A percentile compares a stretch with the other conserved stretches of the same genome.
These are phyloP conservation scores for Abrus precatorius DNA, from an alignment of 306 rosid genomes.

Conservation along the genomic window DNA sequence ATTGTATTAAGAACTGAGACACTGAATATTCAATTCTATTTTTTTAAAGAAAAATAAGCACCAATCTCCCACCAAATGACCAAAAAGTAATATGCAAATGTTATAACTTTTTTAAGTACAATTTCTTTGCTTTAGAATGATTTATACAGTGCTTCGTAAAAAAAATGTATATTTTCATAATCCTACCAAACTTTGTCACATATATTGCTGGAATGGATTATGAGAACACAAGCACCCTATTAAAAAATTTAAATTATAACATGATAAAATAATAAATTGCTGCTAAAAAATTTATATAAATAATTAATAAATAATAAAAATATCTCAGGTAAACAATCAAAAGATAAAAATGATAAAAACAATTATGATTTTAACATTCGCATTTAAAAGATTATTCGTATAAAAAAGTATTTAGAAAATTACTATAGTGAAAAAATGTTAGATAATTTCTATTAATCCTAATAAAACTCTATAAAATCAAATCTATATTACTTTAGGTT, in stretches of 20 bases:
- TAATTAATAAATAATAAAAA: neutral
- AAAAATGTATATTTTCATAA: too few relatives aligned
- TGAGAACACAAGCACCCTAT: neutral
- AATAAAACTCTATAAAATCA: too few relatives aligned
- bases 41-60: neutral
- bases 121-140: neutral
- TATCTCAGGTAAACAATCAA: neutral
- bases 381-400: neutral
- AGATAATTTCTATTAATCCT: too few relatives aligned
- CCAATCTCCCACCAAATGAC: neutral
- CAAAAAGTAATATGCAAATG: neutral
- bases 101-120: neutral
- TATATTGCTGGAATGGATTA: neutral
- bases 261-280: too few relatives aligned
- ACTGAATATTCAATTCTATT: neutral
- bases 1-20: neutral
- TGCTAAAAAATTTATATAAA: too few relatives aligned
- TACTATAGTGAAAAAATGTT: neutral
- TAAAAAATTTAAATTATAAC: neutral
- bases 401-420: neutral
- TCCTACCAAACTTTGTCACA: neutral
- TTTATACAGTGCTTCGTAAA: neutral
- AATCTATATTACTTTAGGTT: too few relatives aligned
- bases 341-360: neutral
- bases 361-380: neutral